Percentiles rank a stretch among this genome's conserved stretches.
These are phyloP conservation scores for Plantago elongata DNA, from an alignment of 257 asterid genomes.

Conservation along the genomic window DNA sequence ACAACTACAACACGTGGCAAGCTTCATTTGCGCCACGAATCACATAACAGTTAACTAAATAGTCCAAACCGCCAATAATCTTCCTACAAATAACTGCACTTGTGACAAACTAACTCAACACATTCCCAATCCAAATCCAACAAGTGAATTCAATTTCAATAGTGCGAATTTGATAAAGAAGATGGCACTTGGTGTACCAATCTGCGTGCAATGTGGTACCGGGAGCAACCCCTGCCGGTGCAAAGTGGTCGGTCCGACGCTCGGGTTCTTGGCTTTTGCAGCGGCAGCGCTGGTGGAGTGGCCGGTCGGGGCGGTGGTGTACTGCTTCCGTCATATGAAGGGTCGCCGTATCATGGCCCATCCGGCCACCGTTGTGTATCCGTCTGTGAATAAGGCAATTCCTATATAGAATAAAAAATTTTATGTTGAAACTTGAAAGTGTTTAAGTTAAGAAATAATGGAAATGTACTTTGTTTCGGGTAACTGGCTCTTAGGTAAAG, in stretches of 20 bases:
- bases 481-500: neutral
- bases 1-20: too few relatives aligned
- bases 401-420: constrained; percentile 60
- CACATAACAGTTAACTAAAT: too few relatives aligned
- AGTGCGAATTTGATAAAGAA: neutral
- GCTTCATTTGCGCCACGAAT: too few relatives aligned
- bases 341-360: constrained; percentile 89
- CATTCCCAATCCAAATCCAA: too few relatives aligned
- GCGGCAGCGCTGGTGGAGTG: constrained; percentile 77
- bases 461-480: constrained; percentile 1
- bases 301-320: constrained; percentile 84
- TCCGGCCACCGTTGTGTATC: constrained; percentile 70
- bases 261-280: constrained; percentile 76
- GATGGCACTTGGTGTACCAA: constrained; percentile 34
- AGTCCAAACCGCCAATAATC: too few relatives aligned
- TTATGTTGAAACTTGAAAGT: too few relatives aligned
- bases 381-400: constrained; percentile 38
- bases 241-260: constrained; percentile 81
- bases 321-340: constrained; percentile 66
- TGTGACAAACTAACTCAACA: too few relatives aligned
- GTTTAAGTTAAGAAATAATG: neutral
- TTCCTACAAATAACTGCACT: too few relatives aligned
- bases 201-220: constrained; percentile 66
- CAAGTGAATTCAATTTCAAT: too few relatives aligned
- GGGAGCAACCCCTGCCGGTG: constrained; percentile 72